A percentile compares a stretch with the other conserved stretches of the same genome.
Conservation (phyloP, 2,329 filamentous ascomycete species). For the Alternaria tenuissima region DNA sequence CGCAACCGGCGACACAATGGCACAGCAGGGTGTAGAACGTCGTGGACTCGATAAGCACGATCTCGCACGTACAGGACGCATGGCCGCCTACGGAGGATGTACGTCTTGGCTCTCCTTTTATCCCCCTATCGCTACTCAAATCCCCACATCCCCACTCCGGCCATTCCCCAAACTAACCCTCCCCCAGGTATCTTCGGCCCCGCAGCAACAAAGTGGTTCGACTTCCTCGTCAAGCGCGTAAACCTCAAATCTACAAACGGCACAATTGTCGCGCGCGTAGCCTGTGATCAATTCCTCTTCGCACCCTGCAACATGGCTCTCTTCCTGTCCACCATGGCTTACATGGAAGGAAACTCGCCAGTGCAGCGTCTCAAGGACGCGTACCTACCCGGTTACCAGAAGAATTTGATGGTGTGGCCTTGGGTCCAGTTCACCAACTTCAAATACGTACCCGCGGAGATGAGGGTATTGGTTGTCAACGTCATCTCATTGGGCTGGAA, state of each 20-base stretch:
- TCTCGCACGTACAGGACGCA: constrained; percentile 73
- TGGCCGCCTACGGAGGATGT: constrained; percentile 83
- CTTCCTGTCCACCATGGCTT: constrained; percentile 86
- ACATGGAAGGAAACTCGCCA: constrained; percentile 73
- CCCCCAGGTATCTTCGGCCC: constrained; percentile 80
- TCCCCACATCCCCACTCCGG: background rate
- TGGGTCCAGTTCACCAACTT: constrained; percentile 87
- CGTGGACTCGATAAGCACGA: constrained; percentile 79
- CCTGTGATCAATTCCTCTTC: constrained; percentile 79
- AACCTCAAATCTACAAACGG: constrained; percentile 68
- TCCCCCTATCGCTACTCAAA: background rate
- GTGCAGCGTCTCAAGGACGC: constrained; percentile 75
- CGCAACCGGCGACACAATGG: constrained; percentile 86
- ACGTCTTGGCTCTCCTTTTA: constrained; percentile 44
- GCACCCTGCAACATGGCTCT: constrained; percentile 80
- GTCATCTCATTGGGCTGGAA: constrained; percentile 70
- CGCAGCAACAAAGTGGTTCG: constrained; percentile 86
- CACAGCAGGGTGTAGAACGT: constrained; percentile 90
- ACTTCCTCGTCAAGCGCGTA: constrained; percentile 76
- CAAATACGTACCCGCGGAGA: constrained; percentile 81
- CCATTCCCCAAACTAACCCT: constrained; percentile 1
- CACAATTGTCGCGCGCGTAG: constrained; percentile 80
- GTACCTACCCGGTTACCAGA: constrained; percentile 75
- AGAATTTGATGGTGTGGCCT: constrained; percentile 92
- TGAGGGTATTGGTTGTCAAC: constrained; percentile 87